These are phyloP conservation scores for Penicillium robsamsonii DNA, from an alignment of 495 filamentous ascomycete species.

Conservation along the genomic window DNA sequence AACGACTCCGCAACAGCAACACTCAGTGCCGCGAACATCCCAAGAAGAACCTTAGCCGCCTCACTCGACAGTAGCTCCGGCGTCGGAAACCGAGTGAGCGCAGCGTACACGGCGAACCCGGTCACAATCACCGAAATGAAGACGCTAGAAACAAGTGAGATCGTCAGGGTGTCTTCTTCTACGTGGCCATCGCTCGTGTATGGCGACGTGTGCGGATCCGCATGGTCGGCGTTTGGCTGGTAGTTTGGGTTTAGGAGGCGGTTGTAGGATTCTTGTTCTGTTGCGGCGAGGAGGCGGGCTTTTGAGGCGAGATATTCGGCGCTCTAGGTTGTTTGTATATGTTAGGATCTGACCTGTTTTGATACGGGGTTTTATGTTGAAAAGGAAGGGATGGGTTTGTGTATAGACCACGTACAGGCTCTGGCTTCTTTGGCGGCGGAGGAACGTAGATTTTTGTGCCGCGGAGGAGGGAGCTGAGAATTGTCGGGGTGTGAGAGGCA, in stretches of 20 bases:
- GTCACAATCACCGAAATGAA: slow-evolving; percentile 48
- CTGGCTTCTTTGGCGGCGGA: slow-evolving; percentile 71
- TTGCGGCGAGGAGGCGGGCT: slow-evolving; percentile 74
- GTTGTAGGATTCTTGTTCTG: slow-evolving; percentile 76
- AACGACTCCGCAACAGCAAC: slow-evolving; percentile 86
- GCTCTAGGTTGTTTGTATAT: slow-evolving; percentile 51
- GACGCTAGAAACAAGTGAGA: slow-evolving; percentile 47
- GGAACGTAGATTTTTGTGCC: slow-evolving; percentile 73
- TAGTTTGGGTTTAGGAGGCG: slow-evolving; percentile 59
- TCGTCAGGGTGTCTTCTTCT: slow-evolving; percentile 36
- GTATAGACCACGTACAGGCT: slow-evolving; percentile 58
- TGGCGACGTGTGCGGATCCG: slow-evolving; percentile 24
- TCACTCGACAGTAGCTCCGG: slow-evolving; percentile 35
- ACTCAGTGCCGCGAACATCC: slow-evolving; percentile 43
- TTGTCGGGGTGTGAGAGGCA: slow-evolving; percentile 19
- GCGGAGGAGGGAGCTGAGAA: slow-evolving; percentile 63
- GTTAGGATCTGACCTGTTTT: neutral
- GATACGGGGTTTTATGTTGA: neutral
- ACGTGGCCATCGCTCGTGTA: neutral
- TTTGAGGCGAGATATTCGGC: slow-evolving; percentile 88
- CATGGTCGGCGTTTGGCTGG: slow-evolving; percentile 43
- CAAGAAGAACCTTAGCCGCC: slow-evolving; percentile 40
- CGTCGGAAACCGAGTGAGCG: slow-evolving; percentile 55
- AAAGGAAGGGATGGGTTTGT: slow-evolving; percentile 7
- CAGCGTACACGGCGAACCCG: slow-evolving; percentile 47